phyloP scores from a whole-genome alignment of 495 filamentous ascomycete species.

The Hypoxylon perforatum region DNA sequence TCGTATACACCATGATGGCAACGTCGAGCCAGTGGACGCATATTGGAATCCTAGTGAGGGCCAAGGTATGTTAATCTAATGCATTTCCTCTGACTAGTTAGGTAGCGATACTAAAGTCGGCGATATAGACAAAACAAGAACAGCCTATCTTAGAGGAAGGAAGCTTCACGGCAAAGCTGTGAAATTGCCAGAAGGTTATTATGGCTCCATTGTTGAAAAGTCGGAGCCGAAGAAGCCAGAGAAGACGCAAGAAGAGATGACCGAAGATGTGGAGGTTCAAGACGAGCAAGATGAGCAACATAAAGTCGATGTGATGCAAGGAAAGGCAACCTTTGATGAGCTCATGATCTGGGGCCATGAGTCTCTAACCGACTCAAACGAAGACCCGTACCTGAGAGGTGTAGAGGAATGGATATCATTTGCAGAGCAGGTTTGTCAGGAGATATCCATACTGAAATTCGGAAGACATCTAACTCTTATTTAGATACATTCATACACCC shows the following conservation, averaged over 20 bases:
- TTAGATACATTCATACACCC: conserved; percentile 43
- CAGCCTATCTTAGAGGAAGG: conserved; percentile 83
- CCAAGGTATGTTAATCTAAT: conserved; percentile 36
- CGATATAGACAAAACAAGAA: conserved; percentile 57
- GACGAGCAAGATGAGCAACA: conserved; percentile 63
- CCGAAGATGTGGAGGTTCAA: conserved; percentile 51
- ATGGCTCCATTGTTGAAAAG: conserved; percentile 63
- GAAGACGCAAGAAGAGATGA: conserved; percentile 30
- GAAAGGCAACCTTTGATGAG: conserved; percentile 79
- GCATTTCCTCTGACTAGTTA: background rate
- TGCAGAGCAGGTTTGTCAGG: conserved; percentile 64
- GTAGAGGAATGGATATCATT: conserved; percentile 88
- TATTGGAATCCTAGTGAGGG: conserved; percentile 74
- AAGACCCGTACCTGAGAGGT: conserved; percentile 68
- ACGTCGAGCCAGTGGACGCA: conserved; percentile 69
- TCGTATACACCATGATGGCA: conserved; percentile 81
- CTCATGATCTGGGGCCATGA: conserved; percentile 88
- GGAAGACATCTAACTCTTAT: background rate
- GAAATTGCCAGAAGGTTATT: conserved; percentile 78
- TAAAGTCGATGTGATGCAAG: conserved; percentile 63
- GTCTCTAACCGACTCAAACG: conserved; percentile 54
- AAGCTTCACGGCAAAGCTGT: conserved; percentile 77
- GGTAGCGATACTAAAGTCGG: conserved; percentile 8
- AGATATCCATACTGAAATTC: background rate
- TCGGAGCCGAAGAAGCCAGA: conserved; percentile 46